These are phyloP conservation scores for Boletellus emodensis DNA, from an alignment of 768 basidiomycete genomes.

Conservation along the genomic window DNA sequence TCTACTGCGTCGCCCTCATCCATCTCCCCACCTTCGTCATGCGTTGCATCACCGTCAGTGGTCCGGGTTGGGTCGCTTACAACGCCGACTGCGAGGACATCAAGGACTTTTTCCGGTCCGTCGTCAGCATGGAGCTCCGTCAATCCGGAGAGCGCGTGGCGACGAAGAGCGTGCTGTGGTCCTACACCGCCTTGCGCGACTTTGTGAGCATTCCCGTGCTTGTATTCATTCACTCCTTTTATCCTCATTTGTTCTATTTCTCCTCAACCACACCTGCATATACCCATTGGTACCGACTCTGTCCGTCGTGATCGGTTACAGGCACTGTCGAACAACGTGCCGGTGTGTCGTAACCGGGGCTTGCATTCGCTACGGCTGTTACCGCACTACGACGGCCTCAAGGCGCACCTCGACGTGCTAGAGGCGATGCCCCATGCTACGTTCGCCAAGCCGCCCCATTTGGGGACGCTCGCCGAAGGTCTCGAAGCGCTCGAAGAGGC, in stretches of 20 bases:
- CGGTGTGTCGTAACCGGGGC: constrained; percentile 60
- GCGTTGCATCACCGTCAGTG: constrained; percentile 56
- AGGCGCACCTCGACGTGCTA: constrained; percentile 57
- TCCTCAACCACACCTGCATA: too few relatives aligned
- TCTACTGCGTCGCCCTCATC: constrained; percentile 60
- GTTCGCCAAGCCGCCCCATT: constrained; percentile 64
- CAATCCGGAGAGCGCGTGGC: constrained; percentile 76
- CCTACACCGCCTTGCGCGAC: constrained; percentile 71
- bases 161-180: constrained; percentile 77
- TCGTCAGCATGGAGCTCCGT: constrained; percentile 71
- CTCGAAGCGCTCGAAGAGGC: constrained; percentile 62
- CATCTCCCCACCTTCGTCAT: constrained; percentile 67
- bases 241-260: too few relatives aligned
- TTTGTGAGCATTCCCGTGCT: constrained; percentile 50
- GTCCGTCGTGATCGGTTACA: constrained; percentile 19
- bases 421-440: constrained; percentile 53
- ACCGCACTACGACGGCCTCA: constrained; percentile 56
- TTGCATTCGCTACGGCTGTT: constrained; percentile 64
- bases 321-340: constrained; percentile 69
- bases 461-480: constrained; percentile 56
- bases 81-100: constrained; percentile 67
- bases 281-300: too few relatives aligned
- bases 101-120: constrained; percentile 69
- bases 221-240: neutral
- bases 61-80: constrained; percentile 65